Base-by-base conservation (phyloP, 2,329 filamentous ascomycete species). In the Fusarium nygamai region DNA sequence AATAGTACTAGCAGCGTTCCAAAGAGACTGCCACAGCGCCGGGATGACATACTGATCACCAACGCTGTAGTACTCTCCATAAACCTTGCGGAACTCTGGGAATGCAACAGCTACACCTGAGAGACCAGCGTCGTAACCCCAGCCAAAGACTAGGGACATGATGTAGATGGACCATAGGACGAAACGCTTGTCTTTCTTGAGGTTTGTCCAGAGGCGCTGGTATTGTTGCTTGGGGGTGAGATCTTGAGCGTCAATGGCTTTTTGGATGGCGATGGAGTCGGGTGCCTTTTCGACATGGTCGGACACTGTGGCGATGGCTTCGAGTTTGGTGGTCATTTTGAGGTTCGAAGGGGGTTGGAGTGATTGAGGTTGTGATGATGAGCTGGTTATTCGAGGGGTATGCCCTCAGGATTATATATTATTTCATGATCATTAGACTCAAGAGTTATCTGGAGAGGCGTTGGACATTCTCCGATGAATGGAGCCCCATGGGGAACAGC, bases 1-100 rank as follows among this genome's bases (percentile, higher is more conserved):
- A 12, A 83, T 83, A 11, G 80, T 82, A 34, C 78, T 81, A 11
- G 81, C 81, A 8, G 81, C 81, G 57, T 82, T 83, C 81, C 81
- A 82, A 13, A 83, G 78, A 48, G 80, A 81, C 63, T 83, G 81
- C 81, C 81, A 83, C 0, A 82, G 76, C 4, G 82, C 81, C 0
- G 81, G 81, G 41, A 83, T 82, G 12, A 82, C 77, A 56, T 67
- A 80, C 38, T 78, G 76, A 33, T 80, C 77, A 8, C 78, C 80
- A 3, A 76, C 72, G 0, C 72, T 67, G 31, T 80, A 82, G 58
- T 81, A 82, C 20, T 82, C 72, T 16, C 81, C 81, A 22, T 82
- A 82, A 3, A 73, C 78, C 59, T 81, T 78, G 39, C 80, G 69
- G 20, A 83, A 82, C 41, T 82, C 79, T 0, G 80, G 80, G 12